phyloP scores from a whole-genome alignment of 1,284 basidiomycete species.

The Ganoderma meredithae region DNA sequence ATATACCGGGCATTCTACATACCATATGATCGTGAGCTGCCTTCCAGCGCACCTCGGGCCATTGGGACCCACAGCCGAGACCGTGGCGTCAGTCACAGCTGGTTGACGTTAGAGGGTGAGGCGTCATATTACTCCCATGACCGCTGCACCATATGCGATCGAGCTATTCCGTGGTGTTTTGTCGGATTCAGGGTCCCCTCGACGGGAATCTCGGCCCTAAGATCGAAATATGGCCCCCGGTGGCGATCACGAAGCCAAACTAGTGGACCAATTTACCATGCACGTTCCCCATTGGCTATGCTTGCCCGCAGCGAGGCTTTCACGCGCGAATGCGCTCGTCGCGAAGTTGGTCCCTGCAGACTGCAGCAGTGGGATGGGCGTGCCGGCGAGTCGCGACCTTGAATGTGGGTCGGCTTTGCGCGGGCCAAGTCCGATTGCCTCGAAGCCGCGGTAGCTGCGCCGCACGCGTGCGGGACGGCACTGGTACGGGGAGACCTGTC shows the following conservation, averaged over 20 bases:
- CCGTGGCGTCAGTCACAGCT: constrained; percentile 4
- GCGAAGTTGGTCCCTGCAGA: background rate
- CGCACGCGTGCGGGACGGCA: constrained; percentile 1
- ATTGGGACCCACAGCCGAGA: constrained; percentile 9
- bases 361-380: background rate
- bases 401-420: background rate
- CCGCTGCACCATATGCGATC: constrained; percentile 14
- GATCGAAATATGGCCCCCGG: constrained; percentile 1
- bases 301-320: background rate
- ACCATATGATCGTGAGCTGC: constrained; percentile 11
- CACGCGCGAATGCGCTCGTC: background rate
- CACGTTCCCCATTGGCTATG: constrained; percentile 8
- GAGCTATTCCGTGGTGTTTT: constrained; percentile 10
- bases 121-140: constrained; percentile 22
- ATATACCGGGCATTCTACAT: background rate
- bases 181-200: background rate
- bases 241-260: constrained; percentile 15
- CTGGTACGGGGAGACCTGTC: background rate
- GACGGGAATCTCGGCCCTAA: constrained; percentile 21
- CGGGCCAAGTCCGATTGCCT: background rate
- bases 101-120: constrained; percentile 15
- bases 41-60: constrained; percentile 6
- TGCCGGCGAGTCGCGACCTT: background rate
- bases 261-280: constrained; percentile 16
- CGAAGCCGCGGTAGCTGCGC: constrained; percentile 5